Evolutionary conservation across 2,329 filamentous ascomycete genomes (phyloP).

Genomic region (Botrytis medusae): DNA sequence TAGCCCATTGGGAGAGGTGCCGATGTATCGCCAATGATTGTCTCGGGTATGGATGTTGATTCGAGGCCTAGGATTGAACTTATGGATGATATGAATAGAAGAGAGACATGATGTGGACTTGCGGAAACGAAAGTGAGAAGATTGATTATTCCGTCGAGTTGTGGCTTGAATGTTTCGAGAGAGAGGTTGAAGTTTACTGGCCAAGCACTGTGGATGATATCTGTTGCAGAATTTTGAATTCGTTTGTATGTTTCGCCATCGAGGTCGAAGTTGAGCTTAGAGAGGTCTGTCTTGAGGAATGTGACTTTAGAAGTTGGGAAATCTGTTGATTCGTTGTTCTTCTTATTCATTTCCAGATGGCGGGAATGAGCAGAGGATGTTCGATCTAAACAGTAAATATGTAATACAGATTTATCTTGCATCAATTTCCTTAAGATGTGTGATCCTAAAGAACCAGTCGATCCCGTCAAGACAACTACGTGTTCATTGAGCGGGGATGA

Average conservation of each 20-base stretch:
- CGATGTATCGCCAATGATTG: background rate
- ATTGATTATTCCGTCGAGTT: slow-evolving; percentile 43
- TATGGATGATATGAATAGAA: slow-evolving; percentile 39
- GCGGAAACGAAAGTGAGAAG: slow-evolving; percentile 37
- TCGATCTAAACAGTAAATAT: slow-evolving; percentile 51
- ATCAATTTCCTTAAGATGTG: slow-evolving; percentile 46
- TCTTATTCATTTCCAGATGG: slow-evolving; percentile 26
- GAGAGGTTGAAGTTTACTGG: slow-evolving; percentile 43
- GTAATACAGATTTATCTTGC: slow-evolving; percentile 40
- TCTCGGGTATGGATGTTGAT: slow-evolving; percentile 26
- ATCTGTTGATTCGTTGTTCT: background rate
- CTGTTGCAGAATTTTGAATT: slow-evolving; percentile 26
- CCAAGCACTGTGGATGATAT: slow-evolving; percentile 39
- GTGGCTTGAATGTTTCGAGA: slow-evolving; percentile 39
- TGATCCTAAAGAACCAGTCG: slow-evolving; percentile 50
- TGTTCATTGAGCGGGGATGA: background rate
- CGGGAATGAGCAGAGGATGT: slow-evolving; percentile 15
- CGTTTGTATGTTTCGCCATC: slow-evolving; percentile 14
- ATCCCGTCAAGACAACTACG: slow-evolving; percentile 47
- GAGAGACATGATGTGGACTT: slow-evolving; percentile 12
- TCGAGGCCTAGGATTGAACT: slow-evolving; percentile 24
- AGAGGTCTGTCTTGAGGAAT: slow-evolving; percentile 51
- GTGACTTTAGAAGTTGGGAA: slow-evolving; percentile 41
- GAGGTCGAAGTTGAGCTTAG: slow-evolving; percentile 50
- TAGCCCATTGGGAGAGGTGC: slow-evolving; percentile 32